These are phyloP conservation scores for Ustilago xerochloae DNA, from an alignment of 1,284 basidiomycete species.

Conservation along the genomic window DNA sequence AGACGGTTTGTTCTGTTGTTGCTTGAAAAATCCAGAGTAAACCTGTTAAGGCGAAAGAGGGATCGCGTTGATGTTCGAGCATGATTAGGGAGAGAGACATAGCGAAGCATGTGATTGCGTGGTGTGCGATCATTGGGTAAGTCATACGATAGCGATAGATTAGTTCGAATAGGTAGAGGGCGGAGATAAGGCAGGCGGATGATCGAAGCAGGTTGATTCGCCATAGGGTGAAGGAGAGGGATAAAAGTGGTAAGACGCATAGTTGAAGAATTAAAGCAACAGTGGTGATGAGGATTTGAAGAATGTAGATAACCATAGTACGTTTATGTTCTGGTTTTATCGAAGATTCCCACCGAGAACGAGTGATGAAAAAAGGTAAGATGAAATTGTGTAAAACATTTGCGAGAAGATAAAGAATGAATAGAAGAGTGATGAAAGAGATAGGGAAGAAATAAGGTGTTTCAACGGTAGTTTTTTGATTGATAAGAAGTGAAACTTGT, in stretches of 20 bases:
- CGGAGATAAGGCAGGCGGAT: conserved; percentile 21
- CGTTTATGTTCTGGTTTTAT: conserved; percentile 24
- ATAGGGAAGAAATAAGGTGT: conserved; percentile 16
- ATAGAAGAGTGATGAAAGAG: conserved; percentile 16
- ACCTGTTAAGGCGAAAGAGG: conserved; percentile 26
- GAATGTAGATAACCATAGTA: conserved; percentile 33
- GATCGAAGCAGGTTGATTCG: conserved; percentile 21
- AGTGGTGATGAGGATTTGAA: conserved; percentile 28
- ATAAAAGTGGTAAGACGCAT: conserved; percentile 10
- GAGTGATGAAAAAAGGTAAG: conserved; percentile 2
- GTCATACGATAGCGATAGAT: conserved; percentile 44
- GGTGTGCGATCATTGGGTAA: conserved; percentile 41
- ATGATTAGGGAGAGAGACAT: conserved; percentile 31
- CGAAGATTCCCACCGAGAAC: conserved; percentile 4
- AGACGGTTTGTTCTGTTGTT: conserved; percentile 43
- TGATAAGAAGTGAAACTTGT: conserved; percentile 1
- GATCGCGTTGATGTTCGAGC: conserved; percentile 27
- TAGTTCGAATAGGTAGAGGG: conserved; percentile 48
- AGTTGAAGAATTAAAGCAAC: conserved; percentile 22
- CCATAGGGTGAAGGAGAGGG: conserved; percentile 10
- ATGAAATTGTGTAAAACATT: conserved; percentile 15
- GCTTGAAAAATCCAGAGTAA: conserved; percentile 46
- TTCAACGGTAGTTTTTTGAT: conserved; percentile 2
- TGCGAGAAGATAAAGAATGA: conserved; percentile 22
- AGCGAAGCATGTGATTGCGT: conserved; percentile 40